Evolutionary conservation across 73 alveolate genomes (phyloP), one percentile per base, ranked within the genome.

Genomic region (Blepharisma stoltei): DNA sequence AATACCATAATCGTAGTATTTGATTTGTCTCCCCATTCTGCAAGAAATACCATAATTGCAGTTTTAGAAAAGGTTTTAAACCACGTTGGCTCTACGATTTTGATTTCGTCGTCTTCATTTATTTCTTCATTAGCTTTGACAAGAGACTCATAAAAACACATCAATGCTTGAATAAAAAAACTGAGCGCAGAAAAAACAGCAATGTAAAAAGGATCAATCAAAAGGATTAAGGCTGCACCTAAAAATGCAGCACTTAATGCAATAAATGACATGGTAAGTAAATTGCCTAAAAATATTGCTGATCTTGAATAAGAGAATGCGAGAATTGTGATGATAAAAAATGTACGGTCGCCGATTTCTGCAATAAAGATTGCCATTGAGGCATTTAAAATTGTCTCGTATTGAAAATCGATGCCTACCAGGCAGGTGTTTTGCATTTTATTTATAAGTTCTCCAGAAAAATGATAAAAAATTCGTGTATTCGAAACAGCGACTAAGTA

Each of bases 21-120:
- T 14, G 83, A 76, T 54, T 43, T 76, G 5, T 76, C 83, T 6
- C 83, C 83, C 83, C 83, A 76, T 9, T 76, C 83, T 6, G 78
- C 83, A 54, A 76, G 50, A 54, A 76, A 76, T 14, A 4, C 32
- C n/a, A 68, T 41, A 53, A 54, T 81, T 41, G 49, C 45, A 6
- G 83, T 76, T 76, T 76, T 32, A 32, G 41, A 32, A 32, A 32
- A 32, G 41, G 41, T 32, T 32, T 32, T 32, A 32, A 32, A 3
- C 3, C 41, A 32, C 5, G 41, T 32, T 32, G 41, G 41, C 41
- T 32, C 41, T 32, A 32, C 41, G 3, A 32, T 32, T 32, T 32
- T 32, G 3, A 32, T 32, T 32, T 32, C 41, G 41, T 32, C 41
- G 3, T 32, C 41, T 32, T 32, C 41, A 32, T 32, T 32, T 32